Conservation (phyloP, 805 yeast genomes). For the Spathaspora arborariae region DNA sequence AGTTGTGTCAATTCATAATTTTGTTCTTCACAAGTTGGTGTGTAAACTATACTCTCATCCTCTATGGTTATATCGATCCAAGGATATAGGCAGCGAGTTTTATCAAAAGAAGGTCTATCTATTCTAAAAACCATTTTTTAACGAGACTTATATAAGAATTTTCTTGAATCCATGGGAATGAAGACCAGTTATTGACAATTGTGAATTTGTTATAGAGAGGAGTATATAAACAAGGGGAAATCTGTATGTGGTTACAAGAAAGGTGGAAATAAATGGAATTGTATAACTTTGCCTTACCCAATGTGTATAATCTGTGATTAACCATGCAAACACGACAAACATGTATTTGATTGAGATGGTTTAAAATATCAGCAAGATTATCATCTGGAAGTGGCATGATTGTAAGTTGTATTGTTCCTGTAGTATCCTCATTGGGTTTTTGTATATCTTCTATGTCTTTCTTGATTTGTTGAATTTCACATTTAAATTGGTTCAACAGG, state of each 20-base stretch:
- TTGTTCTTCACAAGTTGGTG: too few species aligned
- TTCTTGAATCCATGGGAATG: background rate
- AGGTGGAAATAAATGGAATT: background rate
- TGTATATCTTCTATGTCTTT: too few species aligned
- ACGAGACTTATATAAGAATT: background rate
- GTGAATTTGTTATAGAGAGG: background rate
- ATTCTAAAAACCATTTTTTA: background rate
- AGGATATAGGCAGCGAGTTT: too few species aligned
- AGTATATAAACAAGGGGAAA: background rate
- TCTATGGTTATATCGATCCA: too few species aligned
- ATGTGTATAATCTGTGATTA: background rate
- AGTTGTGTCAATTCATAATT: too few species aligned
- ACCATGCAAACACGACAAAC: background rate
- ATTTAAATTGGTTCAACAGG: too few species aligned
- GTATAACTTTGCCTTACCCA: background rate
- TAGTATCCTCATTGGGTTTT: too few species aligned
- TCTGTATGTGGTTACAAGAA: background rate
- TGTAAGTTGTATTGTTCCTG: too few species aligned
- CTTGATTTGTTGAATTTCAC: too few species aligned
- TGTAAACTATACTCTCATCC: too few species aligned
- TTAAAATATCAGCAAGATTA: background rate
- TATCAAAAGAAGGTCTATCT: background rate
- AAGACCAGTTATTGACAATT: background rate
- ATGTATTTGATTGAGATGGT: background rate
- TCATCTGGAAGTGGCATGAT: background rate